Evolutionary conservation across 371 early-diverging fungal species (phyloP), one percentile per base, ranked within the genome.

Genomic region (Mucor irregularis): DNA sequence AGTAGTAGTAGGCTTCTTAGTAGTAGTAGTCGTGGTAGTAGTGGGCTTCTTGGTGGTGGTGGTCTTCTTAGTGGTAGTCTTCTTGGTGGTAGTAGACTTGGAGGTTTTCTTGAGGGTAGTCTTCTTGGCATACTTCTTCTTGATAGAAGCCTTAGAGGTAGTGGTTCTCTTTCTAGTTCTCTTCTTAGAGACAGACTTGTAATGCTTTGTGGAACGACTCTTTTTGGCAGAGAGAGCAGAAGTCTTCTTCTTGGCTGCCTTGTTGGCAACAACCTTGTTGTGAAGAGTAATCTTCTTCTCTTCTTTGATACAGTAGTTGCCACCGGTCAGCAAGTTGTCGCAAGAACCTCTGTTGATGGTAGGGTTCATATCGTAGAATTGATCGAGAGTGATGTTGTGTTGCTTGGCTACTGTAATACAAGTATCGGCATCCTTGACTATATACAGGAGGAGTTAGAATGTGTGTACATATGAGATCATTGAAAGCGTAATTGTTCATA

Each of bases 331-430:
- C 28, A 78, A 49, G 39, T 78, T 78, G 11, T 63, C 49, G 26
- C 69, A 69, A 33, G 65, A 44, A 16, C 30, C 37, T 22, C 47
- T 34, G 52, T 78, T 69, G 46, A 78, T 56, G 19, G 64, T 61
- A 42, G 66, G 58, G 30, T 78, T 78, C 62, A 68, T 48, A 25
- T 53, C 51, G 37, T 70, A 70, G 47, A 78, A 73, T 26, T 64
- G 45, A 29, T 49, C 40, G 14, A 61, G 38, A 25, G 64, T 52
- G 43, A 74, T 61, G 13, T 62, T 56, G 30, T 70, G 54, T 19
- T 64, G 56, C 33, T 74, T 74, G 29, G 71, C 46, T 16, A 78
- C 51, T 10, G 57, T 53, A 30, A 53, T 53, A 53, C 78, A 78
- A 43, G 59, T 73, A 34, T 78, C 78, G 29, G 64, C 46, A 37